These are phyloP conservation scores for Cetraspora pellucida DNA, from an alignment of 192 early-diverging fungal species.

Conservation along the genomic window DNA sequence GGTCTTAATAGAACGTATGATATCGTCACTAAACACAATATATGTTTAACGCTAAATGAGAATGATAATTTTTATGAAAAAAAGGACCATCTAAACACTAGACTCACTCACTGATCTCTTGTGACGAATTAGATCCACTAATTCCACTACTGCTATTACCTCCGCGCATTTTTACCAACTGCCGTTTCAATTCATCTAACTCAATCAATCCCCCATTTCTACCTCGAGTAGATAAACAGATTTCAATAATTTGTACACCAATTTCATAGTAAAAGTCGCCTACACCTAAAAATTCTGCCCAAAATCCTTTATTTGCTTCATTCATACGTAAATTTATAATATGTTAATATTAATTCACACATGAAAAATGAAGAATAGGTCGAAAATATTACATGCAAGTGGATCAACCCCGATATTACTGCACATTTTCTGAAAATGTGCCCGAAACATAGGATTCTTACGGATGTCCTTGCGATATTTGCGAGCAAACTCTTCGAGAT, in stretches of 20 bases:
- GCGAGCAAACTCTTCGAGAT: conserved; percentile 85
- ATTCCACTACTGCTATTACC: background rate
- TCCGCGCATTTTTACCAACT: conserved; percentile 67
- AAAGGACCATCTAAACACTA: too few species aligned
- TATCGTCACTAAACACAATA: conserved; percentile 72
- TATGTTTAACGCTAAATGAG: background rate
- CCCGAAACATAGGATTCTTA: conserved; percentile 81
- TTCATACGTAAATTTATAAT: background rate
- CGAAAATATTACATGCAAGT: conserved; percentile 67
- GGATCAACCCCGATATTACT: conserved; percentile 93
- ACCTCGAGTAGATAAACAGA: conserved; percentile 82
- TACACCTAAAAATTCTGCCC: conserved; percentile 92
- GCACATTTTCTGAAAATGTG: conserved; percentile 94
- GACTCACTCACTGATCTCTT: conserved; percentile 55
- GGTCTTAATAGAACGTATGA: conserved; percentile 81
- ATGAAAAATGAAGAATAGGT: background rate
- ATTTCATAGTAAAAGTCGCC: conserved; percentile 98
- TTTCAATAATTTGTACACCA: conserved; percentile 89
- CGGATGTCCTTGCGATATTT: conserved; percentile 88
- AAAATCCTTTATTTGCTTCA: conserved; percentile 90
- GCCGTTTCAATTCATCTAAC: conserved; percentile 72
- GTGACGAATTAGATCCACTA: conserved; percentile 2
- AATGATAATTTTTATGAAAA: too few species aligned
- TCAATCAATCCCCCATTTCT: conserved; percentile 92
- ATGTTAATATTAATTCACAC: background rate